Evolutionary conservation across 768 basidiomycete genomes (phyloP).

Genomic region (Boletus huronensis): DNA sequence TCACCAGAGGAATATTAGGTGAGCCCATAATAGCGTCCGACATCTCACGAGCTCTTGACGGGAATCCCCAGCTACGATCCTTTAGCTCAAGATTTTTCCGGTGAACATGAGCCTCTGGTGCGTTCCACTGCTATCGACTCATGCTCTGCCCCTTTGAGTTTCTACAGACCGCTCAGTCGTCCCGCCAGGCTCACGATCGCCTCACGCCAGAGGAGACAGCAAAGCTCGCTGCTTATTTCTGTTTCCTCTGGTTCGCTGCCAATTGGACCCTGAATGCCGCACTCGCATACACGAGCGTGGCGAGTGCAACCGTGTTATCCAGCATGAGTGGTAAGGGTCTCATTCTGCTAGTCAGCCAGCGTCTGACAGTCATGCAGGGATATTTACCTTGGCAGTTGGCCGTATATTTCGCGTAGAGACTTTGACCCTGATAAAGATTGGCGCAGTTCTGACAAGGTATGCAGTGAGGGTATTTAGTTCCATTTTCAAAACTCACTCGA

Average conservation of each 20-base stretch:
- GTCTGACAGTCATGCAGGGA: constrained; percentile 48
- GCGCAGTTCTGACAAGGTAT: constrained; percentile 78
- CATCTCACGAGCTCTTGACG: background rate
- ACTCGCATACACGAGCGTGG: constrained; percentile 87
- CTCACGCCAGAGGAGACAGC: constrained; percentile 71
- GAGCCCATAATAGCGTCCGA: background rate
- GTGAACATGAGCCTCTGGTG: constrained; percentile 19
- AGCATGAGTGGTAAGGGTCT: constrained; percentile 75
- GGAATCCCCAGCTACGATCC: constrained; percentile 23
- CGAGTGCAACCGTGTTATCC: constrained; percentile 85
- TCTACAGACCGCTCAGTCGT: constrained; percentile 10
- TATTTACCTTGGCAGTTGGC: constrained; percentile 89
- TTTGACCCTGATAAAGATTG: constrained; percentile 66
- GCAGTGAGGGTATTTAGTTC: constrained; percentile 5
- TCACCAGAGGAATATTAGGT: constrained; percentile 7
- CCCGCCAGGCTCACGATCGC: constrained; percentile 29
- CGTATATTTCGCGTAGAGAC: constrained; percentile 78
- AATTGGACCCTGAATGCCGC: constrained; percentile 89
- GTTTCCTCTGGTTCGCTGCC: constrained; percentile 89
- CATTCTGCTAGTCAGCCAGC: background rate
- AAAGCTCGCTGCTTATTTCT: constrained; percentile 73
- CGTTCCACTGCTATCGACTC: background rate
- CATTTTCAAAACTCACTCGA: constrained; percentile 6
- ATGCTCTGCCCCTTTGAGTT: background rate
- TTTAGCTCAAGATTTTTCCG: constrained; percentile 14